Evolutionary conservation across 2,329 filamentous ascomycete species (phyloP).

Genomic region (Alternaria panax): DNA sequence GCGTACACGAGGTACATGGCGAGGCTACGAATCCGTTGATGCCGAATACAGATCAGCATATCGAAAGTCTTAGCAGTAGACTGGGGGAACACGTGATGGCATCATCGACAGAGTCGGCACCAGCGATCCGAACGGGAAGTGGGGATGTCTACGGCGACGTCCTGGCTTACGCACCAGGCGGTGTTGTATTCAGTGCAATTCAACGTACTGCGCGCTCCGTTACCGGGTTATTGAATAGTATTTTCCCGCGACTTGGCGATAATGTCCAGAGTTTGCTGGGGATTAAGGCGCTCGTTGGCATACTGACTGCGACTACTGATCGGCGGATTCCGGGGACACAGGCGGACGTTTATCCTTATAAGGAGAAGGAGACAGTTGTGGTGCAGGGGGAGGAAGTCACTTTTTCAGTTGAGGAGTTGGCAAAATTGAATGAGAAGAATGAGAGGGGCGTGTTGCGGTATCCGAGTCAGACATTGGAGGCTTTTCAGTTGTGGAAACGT

Average conservation of each 20-base stretch:
- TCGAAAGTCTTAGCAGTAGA: conserved; percentile 19
- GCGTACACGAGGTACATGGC: conserved; percentile 28
- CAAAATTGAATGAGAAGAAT: conserved; percentile 26
- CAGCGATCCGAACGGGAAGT: conserved; percentile 28
- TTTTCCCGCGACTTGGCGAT: conserved; percentile 37
- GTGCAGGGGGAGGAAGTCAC: conserved; percentile 11
- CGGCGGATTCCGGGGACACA: conserved; percentile 39
- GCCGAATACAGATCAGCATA: conserved; percentile 18
- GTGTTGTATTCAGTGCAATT: conserved; percentile 26
- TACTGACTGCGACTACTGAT: conserved; percentile 43
- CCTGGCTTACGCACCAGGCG: conserved; percentile 39
- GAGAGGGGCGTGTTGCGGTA: conserved; percentile 34
- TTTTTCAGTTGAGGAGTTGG: conserved; percentile 25
- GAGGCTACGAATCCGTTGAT: conserved; percentile 24
- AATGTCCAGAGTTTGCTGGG: conserved; percentile 39
- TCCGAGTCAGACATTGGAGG: conserved; percentile 41
- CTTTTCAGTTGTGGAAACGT: conserved; percentile 34
- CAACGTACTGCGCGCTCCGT: conserved; percentile 21
- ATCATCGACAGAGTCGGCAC: not conserved
- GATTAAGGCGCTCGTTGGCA: conserved; percentile 36
- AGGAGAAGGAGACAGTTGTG: conserved; percentile 18
- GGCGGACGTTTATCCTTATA: conserved; percentile 39
- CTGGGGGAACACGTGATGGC: conserved; percentile 16
- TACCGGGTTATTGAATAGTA: conserved; percentile 25
- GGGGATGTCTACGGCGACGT: conserved; percentile 46